Evolutionary conservation across 2,329 filamentous ascomycete genomes (phyloP).

Genomic region (Alternaria rosae): DNA sequence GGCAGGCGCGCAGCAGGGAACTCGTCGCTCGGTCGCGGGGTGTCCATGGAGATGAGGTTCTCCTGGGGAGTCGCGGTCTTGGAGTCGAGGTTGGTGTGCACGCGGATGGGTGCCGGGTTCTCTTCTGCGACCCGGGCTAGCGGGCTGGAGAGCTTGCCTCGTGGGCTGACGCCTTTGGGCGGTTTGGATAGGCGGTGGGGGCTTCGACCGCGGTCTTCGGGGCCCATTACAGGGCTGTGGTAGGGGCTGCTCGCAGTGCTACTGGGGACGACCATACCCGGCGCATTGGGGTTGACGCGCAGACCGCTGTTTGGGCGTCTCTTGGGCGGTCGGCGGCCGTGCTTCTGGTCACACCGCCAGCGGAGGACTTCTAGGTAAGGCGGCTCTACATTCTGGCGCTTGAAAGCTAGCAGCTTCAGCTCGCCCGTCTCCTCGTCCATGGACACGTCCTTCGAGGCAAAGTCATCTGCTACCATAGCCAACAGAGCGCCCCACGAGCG

Average conservation of each 20-base stretch:
- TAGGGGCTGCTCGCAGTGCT: constrained; percentile 67
- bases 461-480: constrained; percentile 85
- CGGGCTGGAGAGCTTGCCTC: constrained; percentile 73
- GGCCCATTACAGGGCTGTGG: constrained; percentile 67
- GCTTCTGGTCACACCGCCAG: constrained; percentile 95
- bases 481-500: constrained; percentile 90
- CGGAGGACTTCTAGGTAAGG: constrained; percentile 92
- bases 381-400: constrained; percentile 82
- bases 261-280: constrained; percentile 52
- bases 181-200: constrained; percentile 71
- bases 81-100: constrained; percentile 46
- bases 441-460: constrained; percentile 89
- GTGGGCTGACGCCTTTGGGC: constrained; percentile 67
- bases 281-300: constrained; percentile 62
- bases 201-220: constrained; percentile 70
- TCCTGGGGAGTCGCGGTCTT: constrained; percentile 39
- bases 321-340: constrained; percentile 68
- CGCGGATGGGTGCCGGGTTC: constrained; percentile 48
- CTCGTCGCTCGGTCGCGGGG: constrained; percentile 51
- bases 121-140: constrained; percentile 80
- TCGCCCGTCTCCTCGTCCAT: constrained; percentile 93
- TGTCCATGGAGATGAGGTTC: constrained; percentile 54
- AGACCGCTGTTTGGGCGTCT: constrained; percentile 57
- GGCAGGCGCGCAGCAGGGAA: constrained; percentile 31
- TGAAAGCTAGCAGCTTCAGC: constrained; percentile 89